Conservation (phyloP, 805 yeast species). For the Nakazawaea ambrosiae region DNA sequence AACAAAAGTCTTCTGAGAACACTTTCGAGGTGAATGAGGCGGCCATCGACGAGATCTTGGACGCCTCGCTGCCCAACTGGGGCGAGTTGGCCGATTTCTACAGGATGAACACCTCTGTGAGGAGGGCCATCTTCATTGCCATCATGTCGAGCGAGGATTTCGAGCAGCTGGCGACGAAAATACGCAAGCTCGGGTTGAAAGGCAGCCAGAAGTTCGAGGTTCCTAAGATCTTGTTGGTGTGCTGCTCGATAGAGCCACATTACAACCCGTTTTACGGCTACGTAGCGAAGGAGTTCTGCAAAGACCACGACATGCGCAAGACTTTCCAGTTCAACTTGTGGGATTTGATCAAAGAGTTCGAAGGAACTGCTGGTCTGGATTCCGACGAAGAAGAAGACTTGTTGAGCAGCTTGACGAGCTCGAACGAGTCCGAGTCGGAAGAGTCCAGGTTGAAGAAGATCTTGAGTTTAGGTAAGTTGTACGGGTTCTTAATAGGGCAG, state of each 20-base stretch:
- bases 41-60: constrained; percentile 55
- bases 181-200: constrained; percentile 75
- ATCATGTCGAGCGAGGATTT: constrained; percentile 94
- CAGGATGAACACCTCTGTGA: constrained; percentile 91
- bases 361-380: constrained; percentile 39
- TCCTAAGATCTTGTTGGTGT: constrained; percentile 78
- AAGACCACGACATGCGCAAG: constrained; percentile 66
- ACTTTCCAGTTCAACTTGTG: constrained; percentile 85
- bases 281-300: constrained; percentile 71
- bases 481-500: constrained; percentile 68
- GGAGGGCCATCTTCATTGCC: constrained; percentile 89
- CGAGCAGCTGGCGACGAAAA: constrained; percentile 74
- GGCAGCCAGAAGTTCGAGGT: constrained; percentile 80
- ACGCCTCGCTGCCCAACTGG: constrained; percentile 80
- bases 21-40: constrained; percentile 32
- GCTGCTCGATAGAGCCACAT: constrained; percentile 73
- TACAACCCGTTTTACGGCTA: constrained; percentile 89
- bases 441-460: constrained; percentile 50
- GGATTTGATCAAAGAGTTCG: constrained; percentile 76
- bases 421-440: constrained; percentile 38
- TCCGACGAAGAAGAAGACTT: constrained; percentile 34
- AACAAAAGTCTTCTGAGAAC: constrained; percentile 11
- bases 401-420: constrained; percentile 7
- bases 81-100: constrained; percentile 75
- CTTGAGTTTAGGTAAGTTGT: constrained; percentile 73